A percentile compares a stretch with the other conserved stretches of the same genome.
These are phyloP conservation scores for Wickerhamiella infanticola DNA, from an alignment of 1,139 yeast genomes.

Conservation along the genomic window DNA sequence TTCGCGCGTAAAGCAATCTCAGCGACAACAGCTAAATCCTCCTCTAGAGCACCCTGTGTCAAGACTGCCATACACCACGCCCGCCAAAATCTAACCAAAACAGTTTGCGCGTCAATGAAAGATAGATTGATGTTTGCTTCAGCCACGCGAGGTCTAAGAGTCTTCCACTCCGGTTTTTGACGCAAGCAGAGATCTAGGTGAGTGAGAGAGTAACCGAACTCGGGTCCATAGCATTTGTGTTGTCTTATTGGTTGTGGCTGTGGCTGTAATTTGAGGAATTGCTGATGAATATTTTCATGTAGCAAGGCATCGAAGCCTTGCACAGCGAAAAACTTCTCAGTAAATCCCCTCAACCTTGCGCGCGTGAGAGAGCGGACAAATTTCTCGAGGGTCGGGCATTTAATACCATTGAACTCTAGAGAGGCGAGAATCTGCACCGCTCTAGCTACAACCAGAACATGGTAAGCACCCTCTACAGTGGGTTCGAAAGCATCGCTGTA, in stretches of 20 bases:
- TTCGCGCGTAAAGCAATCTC: conserved; percentile 1
- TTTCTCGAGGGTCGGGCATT: not conserved
- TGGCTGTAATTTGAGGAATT: conserved; percentile 6
- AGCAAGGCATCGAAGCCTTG: not conserved
- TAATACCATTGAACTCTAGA: not conserved
- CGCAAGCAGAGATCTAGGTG: conserved; percentile 48
- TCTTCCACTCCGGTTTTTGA: conserved; percentile 34
- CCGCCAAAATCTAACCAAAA: conserved; percentile 23
- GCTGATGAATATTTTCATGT: not conserved
- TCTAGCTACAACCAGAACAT: not conserved
- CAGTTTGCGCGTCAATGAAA: conserved; percentile 48
- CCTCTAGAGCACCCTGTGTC: not conserved
- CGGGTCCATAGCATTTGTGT: conserved; percentile 29
- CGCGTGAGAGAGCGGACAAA: not conserved
- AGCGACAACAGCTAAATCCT: conserved; percentile 2
- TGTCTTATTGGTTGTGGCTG: conserved; percentile 6
- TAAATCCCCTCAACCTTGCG: not conserved
- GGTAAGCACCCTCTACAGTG: not conserved
- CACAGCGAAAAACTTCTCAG: conserved; percentile 11
- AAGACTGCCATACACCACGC: conserved; percentile 15
- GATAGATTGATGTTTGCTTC: conserved; percentile 52
- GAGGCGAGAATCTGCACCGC: conserved; percentile 1
- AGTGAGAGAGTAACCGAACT: conserved; percentile 43
- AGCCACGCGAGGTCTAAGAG: conserved; percentile 27
- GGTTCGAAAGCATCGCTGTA: not conserved